These are phyloP conservation scores for Hypoxylon fuscum DNA, from an alignment of 495 filamentous ascomycete genomes.

Conservation along the genomic window DNA sequence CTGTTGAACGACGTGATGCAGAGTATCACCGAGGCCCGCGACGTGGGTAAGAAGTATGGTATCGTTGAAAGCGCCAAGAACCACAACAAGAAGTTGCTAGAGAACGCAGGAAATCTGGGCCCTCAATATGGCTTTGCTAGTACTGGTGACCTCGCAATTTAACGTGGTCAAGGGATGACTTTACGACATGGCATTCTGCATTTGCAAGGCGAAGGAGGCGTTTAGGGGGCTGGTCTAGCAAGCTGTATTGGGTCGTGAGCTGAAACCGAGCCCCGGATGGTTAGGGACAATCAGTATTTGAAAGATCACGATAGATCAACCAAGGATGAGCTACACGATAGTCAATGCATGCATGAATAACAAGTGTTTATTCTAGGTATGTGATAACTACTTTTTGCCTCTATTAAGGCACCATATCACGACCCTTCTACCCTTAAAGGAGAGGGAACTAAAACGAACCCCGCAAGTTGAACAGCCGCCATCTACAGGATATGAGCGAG, in stretches of 20 bases:
- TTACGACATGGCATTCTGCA: conserved; percentile 24
- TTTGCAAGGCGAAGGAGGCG: conserved; percentile 45
- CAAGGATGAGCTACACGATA: conserved; percentile 12
- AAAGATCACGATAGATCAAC: conserved; percentile 7
- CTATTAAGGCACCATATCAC: background rate
- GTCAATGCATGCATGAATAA: conserved; percentile 15
- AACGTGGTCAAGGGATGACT: background rate
- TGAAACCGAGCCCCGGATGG: conserved; percentile 7
- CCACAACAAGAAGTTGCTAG: conserved; percentile 28
- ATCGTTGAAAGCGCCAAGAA: conserved; percentile 64
- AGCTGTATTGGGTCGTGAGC: conserved; percentile 13
- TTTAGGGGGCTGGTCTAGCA: conserved; percentile 26
- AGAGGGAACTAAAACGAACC: conserved; percentile 4
- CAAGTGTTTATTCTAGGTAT: conserved; percentile 10
- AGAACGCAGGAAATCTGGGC: conserved; percentile 5
- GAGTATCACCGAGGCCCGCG: conserved; percentile 70
- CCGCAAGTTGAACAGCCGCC: background rate
- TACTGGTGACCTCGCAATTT: conserved; percentile 38
- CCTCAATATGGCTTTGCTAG: conserved; percentile 17
- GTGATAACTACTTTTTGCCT: conserved; percentile 8
- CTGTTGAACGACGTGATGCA: conserved; percentile 74
- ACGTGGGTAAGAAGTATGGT: conserved; percentile 75
- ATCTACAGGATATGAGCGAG: conserved; percentile 6
- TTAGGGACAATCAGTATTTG: conserved; percentile 1
- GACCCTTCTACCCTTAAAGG: background rate